Base-by-base conservation (phyloP, 2,329 filamentous ascomycete species). In the Daldinia sp. region DNA sequence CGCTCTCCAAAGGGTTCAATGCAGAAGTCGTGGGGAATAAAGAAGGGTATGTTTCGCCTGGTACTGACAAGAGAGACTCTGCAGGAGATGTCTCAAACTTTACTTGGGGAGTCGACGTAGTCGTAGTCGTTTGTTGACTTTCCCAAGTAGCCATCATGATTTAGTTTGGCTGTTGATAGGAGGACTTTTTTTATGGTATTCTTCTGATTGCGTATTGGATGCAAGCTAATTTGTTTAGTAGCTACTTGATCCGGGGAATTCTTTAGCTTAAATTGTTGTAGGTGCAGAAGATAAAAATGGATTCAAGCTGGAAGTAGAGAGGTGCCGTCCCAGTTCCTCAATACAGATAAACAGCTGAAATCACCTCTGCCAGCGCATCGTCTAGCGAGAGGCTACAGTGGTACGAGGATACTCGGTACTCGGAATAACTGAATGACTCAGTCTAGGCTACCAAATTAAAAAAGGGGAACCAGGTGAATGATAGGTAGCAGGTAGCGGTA, bases 1-100 rank as follows among this genome's bases (percentile, higher is more conserved):
- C 68, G 39, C 59, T 79, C 23, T 84, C 82, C 63, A 80, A 71
- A 1, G 81, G 79, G 64, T 83, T 79, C 61, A 82, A 74, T 1
- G 80, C 78, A 27, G 77, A 70, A 17, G 76, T 72, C 2, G 75
- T 72, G 59, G 70, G 71, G 71, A 86, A 85, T 27, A 86, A 78
- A 2, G 83, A 81, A 10, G 82, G 74, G 71, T 81, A 82, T 65
- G 77, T 75, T 61, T 85, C 81, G 64, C 80, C 78, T 2, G 83
- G 81, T 0, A 79, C 76, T 2, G 84, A 85, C 34, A 85, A 73
- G 43, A 85, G 78, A 4, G 83, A 85, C 74, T 86, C 84, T 73
- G 81, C 76, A 2, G 83, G 83, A 37, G 83, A 86, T 61, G 78
- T 71, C 75, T 86, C 83, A 68, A 84, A 79, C 75, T 86, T 85